Base-by-base conservation (phyloP, 2,329 filamentous ascomycete genomes). In the Microdochium trichocladiopsis region DNA sequence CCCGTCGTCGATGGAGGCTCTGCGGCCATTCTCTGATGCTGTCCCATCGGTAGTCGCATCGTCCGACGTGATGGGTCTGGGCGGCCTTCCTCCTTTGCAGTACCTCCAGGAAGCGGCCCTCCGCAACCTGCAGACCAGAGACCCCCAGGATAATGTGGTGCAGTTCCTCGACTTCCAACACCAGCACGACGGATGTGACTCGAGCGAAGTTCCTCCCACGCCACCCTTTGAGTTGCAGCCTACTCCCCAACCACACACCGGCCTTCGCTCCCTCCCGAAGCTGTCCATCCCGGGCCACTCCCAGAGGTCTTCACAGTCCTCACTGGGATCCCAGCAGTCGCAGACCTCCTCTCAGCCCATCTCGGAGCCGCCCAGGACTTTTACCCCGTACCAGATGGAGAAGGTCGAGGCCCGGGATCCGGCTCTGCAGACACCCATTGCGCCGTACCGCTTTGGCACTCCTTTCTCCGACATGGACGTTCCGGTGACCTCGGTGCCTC, bases 401-500 rank as follows among this genome's bases (percentile, higher is more conserved):
- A 75, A 72, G 58, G 72, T 63, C 2, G 74, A 77, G 51, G 72
- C 79, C 2, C 61, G 73, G 48, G 80, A 79, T 4, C 77, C 78
- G 11, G 82, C 83, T 16, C 71, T 83, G 52, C 75, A 78, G 56
- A 80, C 86, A 3, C 76, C 79, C 0, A 74, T 78, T 49, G 80
- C 75, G 21, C 74, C 86, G 43, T 92, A 91, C 70, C 84, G 88
- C 51, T 86, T 90, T 57, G 86, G 83, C n/a, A 95, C 90, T 0
- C 91, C 92, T 16, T 88, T 92, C 66, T 95, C 92, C 2, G 91
- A 95, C 63, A 86, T 93, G 77, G 93, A 96, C 65, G 84, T 92
- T 12, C 92, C 93, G 1, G 72, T 95, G 54, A 94, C 89, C 1
- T 80, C 86, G 2, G 75, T 92, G 45, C 82, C 83, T 1, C 61